phyloP scores from a whole-genome alignment of 2,329 filamentous ascomycete genomes.

The Aureobasidium sp. region DNA sequence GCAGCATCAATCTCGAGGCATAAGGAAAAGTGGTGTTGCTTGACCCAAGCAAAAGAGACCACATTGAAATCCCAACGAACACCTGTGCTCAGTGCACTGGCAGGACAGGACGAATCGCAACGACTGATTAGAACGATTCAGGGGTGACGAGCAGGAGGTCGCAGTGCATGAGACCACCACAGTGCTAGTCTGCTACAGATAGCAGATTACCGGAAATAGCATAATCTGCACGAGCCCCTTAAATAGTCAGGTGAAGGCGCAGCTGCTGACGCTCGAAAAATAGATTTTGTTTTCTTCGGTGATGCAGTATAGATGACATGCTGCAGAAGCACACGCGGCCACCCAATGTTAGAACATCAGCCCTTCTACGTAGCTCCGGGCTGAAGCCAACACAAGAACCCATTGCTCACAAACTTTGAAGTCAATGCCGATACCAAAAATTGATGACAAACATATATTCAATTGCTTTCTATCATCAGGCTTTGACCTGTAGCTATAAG shows the following conservation, averaged over 20 bases:
- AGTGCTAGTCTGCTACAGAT: not conserved
- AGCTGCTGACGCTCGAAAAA: not conserved
- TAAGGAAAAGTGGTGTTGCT: constrained; percentile 33
- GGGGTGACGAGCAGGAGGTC: not conserved
- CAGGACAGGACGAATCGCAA: not conserved
- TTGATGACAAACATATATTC: not conserved
- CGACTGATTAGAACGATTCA: not conserved
- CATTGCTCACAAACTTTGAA: not conserved
- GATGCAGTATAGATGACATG: not conserved
- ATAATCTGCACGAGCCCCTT: not conserved
- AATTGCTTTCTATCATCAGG: not conserved
- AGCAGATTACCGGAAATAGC: not conserved
- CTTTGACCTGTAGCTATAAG: not conserved
- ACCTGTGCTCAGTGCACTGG: not conserved
- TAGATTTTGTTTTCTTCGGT: not conserved
- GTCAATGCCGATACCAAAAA: not conserved
- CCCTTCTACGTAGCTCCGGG: not conserved
- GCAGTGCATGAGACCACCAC: not conserved
- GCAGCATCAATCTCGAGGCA: constrained; percentile 93
- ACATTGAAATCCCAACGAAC: not conserved
- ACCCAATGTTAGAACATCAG: not conserved
- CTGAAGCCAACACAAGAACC: too few species aligned
- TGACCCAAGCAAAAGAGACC: not conserved
- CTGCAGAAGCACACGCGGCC: not conserved
- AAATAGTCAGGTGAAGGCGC: not conserved